Evolutionary conservation across 345 rosid species (phyloP), one percentile per base, ranked within the genome.

Genomic region (Eutrema heterophyllum): DNA sequence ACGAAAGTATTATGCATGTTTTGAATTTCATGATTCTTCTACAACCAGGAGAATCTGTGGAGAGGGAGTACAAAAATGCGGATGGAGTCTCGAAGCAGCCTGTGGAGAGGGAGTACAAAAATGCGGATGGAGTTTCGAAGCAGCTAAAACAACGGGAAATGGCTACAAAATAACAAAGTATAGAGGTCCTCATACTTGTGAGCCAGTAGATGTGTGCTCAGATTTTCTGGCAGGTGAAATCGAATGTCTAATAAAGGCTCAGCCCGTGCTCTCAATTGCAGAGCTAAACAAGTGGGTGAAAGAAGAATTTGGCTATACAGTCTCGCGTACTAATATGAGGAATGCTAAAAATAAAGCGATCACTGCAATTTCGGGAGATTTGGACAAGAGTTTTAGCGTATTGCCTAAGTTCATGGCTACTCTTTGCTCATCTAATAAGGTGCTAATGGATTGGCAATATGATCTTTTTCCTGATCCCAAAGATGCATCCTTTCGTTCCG

Each of bases 381-480:
- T 10, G 30, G 67, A 48, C 13, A 36, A 48, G 58, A 26, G 74
- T 35, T 70, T 70, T 26, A 57, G 48, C 36, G 16, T 57, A 6
- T n/a, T 70, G 38, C 57, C 74, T 7, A 70, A 57, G 46, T 57
- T 70, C 18, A 70, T 70, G 74, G 48, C 45, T 21, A n/a, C 48
- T 0, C 38, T 70, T 10, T 3, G 3, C 16, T 70, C 46, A n/a
- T 70, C 57, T 5, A 70, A 70, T 1, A 46, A 58, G 46, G 24
- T 57, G 57, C 5, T 49, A 2, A 0, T 70, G 26, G 66, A 60
- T 0, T 70, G 66, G 57, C 74, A 24, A 35, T 35, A 35, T 6
- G 44, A 18, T 18, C 0, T 18, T 18, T 18, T 18, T 18, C 24
- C 46, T 24, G 32, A 56, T 18, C 33, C 48, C n/a, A 36, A 21